Evolutionary conservation across 345 rosid species (phyloP).

Genomic region (Eutrema yunnanense): DNA sequence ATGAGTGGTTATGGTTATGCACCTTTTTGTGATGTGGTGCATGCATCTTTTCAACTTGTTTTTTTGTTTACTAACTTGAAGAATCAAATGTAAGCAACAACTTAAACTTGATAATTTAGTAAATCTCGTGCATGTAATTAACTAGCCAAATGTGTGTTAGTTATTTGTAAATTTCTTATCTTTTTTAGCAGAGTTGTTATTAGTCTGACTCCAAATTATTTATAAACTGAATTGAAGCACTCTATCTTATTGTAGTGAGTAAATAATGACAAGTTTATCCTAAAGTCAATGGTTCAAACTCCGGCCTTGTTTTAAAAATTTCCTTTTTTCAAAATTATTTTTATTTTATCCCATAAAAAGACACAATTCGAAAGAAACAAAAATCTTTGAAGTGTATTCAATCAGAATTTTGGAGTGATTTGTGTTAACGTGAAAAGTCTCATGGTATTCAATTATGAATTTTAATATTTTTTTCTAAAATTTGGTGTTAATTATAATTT

Average conservation of each 20-base stretch:
- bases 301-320: too few relatives aligned
- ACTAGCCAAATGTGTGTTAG: neutral
- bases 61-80: neutral
- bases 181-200: neutral
- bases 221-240: neutral
- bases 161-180: neutral
- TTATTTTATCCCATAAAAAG: too few relatives aligned
- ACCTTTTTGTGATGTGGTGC: slow-evolving; percentile 17
- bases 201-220: neutral
- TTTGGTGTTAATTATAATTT: too few relatives aligned
- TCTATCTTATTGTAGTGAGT: neutral
- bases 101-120: neutral
- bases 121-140: neutral
- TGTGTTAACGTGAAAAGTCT: too few relatives aligned
- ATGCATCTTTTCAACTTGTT: slow-evolving; percentile 12
- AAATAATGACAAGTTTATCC: too few relatives aligned
- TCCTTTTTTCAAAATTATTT: too few relatives aligned
- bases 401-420: too few relatives aligned
- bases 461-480: too few relatives aligned
- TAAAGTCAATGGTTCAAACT: too few relatives aligned
- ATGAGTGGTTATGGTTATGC: slow-evolving; percentile 24
- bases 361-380: too few relatives aligned
- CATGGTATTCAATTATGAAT: too few relatives aligned
- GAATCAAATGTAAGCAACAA: neutral
- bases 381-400: too few relatives aligned